Conservation (phyloP, 306 rosid genomes). For the Medicago lupulina region DNA sequence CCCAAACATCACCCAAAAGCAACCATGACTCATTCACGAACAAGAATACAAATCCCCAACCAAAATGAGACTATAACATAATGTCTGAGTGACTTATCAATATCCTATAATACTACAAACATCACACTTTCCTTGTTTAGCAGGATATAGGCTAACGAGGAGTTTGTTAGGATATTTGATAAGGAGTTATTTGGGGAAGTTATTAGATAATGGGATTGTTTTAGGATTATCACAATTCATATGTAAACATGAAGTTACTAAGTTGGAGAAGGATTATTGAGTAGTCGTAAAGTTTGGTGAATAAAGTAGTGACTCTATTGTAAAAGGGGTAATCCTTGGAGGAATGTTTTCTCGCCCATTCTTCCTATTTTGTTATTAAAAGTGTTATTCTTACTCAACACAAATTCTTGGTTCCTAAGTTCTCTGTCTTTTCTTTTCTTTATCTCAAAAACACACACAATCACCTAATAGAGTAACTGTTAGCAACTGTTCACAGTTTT, state of each 20-base stretch:
- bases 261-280: too few species aligned
- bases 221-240: not conserved
- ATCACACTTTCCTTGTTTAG: not conserved
- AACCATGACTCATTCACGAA: not conserved
- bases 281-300: too few species aligned
- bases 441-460: not conserved
- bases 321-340: not conserved
- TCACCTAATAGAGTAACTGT: too few species aligned
- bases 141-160: too few species aligned
- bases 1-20: not conserved
- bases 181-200: too few species aligned
- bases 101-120: not conserved
- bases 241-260: too few species aligned
- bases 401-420: not conserved
- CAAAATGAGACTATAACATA: not conserved
- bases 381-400: not conserved
- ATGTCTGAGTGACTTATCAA: not conserved
- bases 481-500: constrained; percentile 10
- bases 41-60: not conserved
- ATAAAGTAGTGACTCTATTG: not conserved
- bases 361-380: not conserved
- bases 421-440: not conserved
- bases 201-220: not conserved
- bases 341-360: too few species aligned
- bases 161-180: too few species aligned